These are phyloP conservation scores for Mentha longifolia DNA, from an alignment of 257 asterid species.

Conservation along the genomic window DNA sequence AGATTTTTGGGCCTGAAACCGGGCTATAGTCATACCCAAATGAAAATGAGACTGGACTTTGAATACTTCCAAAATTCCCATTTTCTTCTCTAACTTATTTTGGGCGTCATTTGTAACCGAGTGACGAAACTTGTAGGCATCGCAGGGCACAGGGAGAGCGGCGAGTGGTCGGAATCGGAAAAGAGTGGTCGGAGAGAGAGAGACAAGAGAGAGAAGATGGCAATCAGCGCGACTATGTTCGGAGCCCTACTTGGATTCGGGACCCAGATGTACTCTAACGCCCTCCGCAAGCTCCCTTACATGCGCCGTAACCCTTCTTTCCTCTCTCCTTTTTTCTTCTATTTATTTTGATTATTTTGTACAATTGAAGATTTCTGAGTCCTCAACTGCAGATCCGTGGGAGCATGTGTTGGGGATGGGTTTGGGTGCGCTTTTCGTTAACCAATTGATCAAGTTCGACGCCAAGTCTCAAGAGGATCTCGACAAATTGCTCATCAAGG, in stretches of 20 bases:
- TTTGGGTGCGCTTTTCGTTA: slow-evolving; percentile 76
- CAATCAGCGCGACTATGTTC: slow-evolving; percentile 77
- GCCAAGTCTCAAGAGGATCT: slow-evolving; percentile 80
- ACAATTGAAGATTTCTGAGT: slow-evolving; percentile 1
- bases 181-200: neutral
- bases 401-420: slow-evolving; percentile 98
- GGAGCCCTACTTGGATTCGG: slow-evolving; percentile 88
- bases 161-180: neutral
- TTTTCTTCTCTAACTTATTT: too few relatives aligned
- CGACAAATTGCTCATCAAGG: slow-evolving; percentile 75
- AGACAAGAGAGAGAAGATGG: slow-evolving; percentile 45
- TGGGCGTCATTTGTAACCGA: too few relatives aligned
- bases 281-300: slow-evolving; percentile 97
- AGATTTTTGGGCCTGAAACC: too few relatives aligned
- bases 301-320: slow-evolving; percentile 78
- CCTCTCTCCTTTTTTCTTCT: neutral
- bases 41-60: too few relatives aligned
- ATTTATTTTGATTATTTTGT: neutral
- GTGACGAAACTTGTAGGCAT: neutral
- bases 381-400: slow-evolving; percentile 83
- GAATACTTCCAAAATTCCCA: too few relatives aligned
- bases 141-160: neutral
- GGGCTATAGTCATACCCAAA: too few relatives aligned
- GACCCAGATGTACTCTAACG: slow-evolving; percentile 97
- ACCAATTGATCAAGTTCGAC: slow-evolving; percentile 90